Evolutionary conservation across 108 stramenopile species (phyloP), one percentile per base, ranked within the genome.

Genomic region (Nitzschia putrida): DNA sequence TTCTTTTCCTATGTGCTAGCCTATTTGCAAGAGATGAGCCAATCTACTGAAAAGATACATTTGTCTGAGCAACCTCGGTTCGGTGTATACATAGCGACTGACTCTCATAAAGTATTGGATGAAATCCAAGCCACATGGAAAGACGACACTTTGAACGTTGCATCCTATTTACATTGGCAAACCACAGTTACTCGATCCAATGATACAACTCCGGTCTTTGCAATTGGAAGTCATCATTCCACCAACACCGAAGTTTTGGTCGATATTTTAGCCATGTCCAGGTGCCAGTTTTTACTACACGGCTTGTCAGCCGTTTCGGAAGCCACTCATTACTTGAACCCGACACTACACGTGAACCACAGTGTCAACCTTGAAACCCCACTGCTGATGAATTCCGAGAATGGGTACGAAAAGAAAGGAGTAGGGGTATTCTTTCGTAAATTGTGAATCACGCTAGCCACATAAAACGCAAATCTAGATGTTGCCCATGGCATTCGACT

Each of bases 241-340:
- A 77, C 73, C 14, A 85, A 85, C 57, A 53, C 52, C 14, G 77
- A 80, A 61, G 76, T 74, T 14, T 54, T 85, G 51, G 73, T 74
- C 13, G 84, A 85, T 60, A 60, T 74, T 29, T 38, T 76, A 5
- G 80, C 84, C 11, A 71, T 85, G 77, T 71, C 84, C 21, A 73
- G 72, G 37, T 85, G 84, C 40, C 61, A 75, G 24, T 71, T 70
- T 55, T 23, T 85, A 9, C 23, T 85, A 3, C 84, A 85, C 68
- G 77, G 77, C 20, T 49, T 57, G 16, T 78, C 70, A 22, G 77
- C 84, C 10, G 52, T 76, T 2, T 71, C 77, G 1, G 84, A 85
- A 57, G 80, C 84, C 0, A 71, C 66, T 0, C 41, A 79, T 4
- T 85, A 85, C 65, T 26, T 80, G 13, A 85, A 85, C 61, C 65